Base-by-base conservation (phyloP, 176 grass and related monocot genomes). In the Eremochloa ophiuroides region DNA sequence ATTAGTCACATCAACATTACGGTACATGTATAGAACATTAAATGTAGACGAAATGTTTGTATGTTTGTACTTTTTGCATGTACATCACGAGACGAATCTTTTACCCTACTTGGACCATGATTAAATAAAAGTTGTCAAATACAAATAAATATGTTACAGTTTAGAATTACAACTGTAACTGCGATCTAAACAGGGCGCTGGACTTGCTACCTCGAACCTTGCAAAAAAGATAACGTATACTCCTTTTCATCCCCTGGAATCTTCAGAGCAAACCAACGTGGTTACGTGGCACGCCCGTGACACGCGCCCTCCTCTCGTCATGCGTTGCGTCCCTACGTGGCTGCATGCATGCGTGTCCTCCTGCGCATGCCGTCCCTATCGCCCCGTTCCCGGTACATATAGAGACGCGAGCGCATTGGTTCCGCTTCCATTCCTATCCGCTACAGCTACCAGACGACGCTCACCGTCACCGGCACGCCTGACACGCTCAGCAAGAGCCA, bases 281-380 rank as follows among this genome's bases (percentile, higher is more conserved):
- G 77, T 61, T 7, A 72, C 77, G 87, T 85, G 77, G 77, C 87
- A 27, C 28, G 0, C 4, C 43, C 2, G 9, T n/a, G 56, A 62
- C 71, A 87, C 84, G 84, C 66, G 87, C 1, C 91, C 1, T 27
- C 3, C 35, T 71, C 65, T 81, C 6, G 3, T 58, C 88, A 60
- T 10, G 30, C 13, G 29, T 28, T n/a, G 23, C 20, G 9, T 31
- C 71, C 58, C 40, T 51, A 22, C 3, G 71, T 60, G 31, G 10
- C 69, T 10, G 25, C 67, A 39, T 29, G 66, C 67, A 28, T 42
- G 82, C 83, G 83, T 79, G 80, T 28, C 30, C 13, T 8, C 30
- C 62, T 44, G 37, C 31, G 4, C 22, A 8, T 41, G 14, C 55
- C 78, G 11, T 62, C 59, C 27, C 7, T 34, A 1, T 43, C 59